Conservation (phyloP, 2,329 filamentous ascomycete species). For the Neocucurbitaria cava region DNA sequence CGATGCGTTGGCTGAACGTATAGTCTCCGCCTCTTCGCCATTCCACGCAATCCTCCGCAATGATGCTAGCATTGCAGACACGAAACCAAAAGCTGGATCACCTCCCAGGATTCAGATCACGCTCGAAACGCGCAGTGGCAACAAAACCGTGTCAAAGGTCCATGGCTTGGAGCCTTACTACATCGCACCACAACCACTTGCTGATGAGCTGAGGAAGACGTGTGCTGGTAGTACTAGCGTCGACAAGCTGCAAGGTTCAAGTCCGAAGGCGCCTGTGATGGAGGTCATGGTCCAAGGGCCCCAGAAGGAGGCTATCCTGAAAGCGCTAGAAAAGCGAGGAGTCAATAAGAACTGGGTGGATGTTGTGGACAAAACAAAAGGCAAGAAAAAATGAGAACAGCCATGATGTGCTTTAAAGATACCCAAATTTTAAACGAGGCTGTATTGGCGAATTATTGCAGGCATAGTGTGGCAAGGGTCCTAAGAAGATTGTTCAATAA, state of each 20-base stretch:
- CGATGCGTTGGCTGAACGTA: constrained; percentile 66
- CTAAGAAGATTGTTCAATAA: too few relatives aligned
- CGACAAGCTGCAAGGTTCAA: constrained; percentile 64
- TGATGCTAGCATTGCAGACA: constrained; percentile 46
- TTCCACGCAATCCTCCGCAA: constrained; percentile 65
- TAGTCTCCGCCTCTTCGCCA: constrained; percentile 62
- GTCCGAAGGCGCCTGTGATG: constrained; percentile 68
- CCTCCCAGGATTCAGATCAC: constrained; percentile 66
- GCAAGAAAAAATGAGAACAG: constrained; percentile 59
- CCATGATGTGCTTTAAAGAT: constrained; percentile 5
- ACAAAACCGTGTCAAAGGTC: constrained; percentile 70
- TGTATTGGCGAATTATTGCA: neutral
- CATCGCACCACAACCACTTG: constrained; percentile 65
- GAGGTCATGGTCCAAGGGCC: constrained; percentile 73
- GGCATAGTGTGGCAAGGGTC: neutral
- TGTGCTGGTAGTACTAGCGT: constrained; percentile 74
- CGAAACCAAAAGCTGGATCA: constrained; percentile 67
- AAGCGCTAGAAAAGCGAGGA: constrained; percentile 65
- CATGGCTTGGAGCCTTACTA: constrained; percentile 68
- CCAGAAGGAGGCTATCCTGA: constrained; percentile 67
- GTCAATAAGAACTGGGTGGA: constrained; percentile 67
- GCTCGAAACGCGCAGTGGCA: constrained; percentile 69
- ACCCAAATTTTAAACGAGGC: constrained; percentile 1
- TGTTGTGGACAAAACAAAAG: constrained; percentile 72
- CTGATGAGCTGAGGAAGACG: constrained; percentile 70